Conservation (phyloP, 495 filamentous ascomycete genomes). For the Xylaria castorea region DNA sequence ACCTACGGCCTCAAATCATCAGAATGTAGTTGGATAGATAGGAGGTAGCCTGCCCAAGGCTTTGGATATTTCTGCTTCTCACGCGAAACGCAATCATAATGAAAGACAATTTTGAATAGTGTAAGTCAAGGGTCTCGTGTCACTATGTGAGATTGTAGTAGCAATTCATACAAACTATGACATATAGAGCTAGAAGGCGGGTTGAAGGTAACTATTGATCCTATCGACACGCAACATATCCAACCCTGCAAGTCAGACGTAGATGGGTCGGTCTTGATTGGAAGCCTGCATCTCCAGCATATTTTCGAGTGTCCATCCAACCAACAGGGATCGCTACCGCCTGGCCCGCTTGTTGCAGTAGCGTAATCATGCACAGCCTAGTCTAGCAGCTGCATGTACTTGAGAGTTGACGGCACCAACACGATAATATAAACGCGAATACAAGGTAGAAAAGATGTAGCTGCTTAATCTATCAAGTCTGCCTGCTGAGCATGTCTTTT, state of each 20-base stretch:
- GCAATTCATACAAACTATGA: neutral
- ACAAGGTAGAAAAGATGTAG: neutral
- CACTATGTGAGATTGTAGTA: neutral
- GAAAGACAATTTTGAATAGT: neutral
- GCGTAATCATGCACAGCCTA: neutral
- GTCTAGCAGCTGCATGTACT: neutral
- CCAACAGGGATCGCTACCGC: neutral
- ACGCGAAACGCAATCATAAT: neutral
- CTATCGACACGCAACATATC: neutral
- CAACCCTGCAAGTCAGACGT: neutral
- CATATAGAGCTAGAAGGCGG: neutral
- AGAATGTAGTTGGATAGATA: too few species aligned
- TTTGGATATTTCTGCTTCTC: neutral
- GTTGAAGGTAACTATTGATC: neutral
- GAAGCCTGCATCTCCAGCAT: neutral
- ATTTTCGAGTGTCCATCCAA: neutral
- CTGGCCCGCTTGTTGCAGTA: neutral
- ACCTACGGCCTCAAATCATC: neutral
- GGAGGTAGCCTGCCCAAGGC: neutral
- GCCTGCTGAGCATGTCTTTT: neutral
- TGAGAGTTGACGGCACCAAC: neutral
- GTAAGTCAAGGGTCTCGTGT: too few species aligned
- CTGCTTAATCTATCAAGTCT: neutral
- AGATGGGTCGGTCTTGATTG: neutral
- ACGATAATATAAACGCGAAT: neutral